Percentiles rank a stretch among this genome's conserved stretches.
Conservation (phyloP, 1,284 basidiomycete species). For the Neonothopanus nambi region DNA sequence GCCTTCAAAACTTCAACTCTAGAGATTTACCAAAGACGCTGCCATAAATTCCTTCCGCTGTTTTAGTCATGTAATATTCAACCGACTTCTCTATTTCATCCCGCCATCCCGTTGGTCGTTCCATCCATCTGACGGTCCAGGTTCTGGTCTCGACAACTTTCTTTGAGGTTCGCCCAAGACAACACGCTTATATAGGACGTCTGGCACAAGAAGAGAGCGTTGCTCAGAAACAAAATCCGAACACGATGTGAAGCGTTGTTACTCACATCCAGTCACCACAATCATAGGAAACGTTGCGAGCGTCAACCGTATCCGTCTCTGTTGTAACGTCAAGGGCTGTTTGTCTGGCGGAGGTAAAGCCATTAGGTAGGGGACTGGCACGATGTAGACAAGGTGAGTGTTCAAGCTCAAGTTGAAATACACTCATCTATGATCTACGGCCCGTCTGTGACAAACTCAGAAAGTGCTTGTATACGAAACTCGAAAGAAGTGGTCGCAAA, state of each 20-base stretch:
- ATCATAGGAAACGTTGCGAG: slow-evolving; percentile 16
- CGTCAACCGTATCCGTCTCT: slow-evolving; percentile 7
- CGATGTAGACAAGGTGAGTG: too few species aligned
- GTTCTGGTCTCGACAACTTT: slow-evolving; percentile 7
- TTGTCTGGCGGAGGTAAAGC: neutral
- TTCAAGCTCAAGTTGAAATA: too few species aligned
- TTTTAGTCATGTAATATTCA: too few species aligned
- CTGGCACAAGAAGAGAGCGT: neutral
- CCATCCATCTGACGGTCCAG: neutral
- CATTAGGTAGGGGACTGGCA: neutral
- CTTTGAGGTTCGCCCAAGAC: slow-evolving; percentile 10
- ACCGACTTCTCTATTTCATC: neutral
- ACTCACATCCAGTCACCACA: slow-evolving; percentile 16
- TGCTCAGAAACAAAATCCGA: neutral
- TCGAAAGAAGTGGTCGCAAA: too few species aligned
- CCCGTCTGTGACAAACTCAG: too few species aligned
- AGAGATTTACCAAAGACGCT: too few species aligned
- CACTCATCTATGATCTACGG: too few species aligned
- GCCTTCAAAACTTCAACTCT: slow-evolving; percentile 33
- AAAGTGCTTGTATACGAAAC: too few species aligned
- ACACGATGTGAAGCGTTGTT: neutral
- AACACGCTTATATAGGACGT: slow-evolving; percentile 17
- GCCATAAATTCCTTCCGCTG: too few species aligned
- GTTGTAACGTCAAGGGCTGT: slow-evolving; percentile 11
- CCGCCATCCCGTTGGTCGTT: neutral